Percentiles rank a stretch among this genome's conserved stretches.
Evolutionary conservation across 2,329 filamentous ascomycete genomes (phyloP).

Genomic region (Ophiostoma sp.): DNA sequence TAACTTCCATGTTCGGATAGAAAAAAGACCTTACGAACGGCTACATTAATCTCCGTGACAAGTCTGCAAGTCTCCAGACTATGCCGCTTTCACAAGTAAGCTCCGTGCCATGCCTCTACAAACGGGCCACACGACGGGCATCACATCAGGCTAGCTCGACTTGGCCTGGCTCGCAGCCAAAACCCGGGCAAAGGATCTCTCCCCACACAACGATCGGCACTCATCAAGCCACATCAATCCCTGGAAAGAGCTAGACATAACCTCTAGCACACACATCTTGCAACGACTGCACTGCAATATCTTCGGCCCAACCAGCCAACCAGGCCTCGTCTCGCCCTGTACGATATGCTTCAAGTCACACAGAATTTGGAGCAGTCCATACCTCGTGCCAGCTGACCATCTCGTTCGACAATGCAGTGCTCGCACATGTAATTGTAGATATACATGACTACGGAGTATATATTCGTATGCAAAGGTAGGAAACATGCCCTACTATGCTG

Average conservation of each 20-base stretch:
- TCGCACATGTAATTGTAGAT: too few species aligned
- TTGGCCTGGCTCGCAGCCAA: slow-evolving; percentile 4
- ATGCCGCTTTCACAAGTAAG: not conserved
- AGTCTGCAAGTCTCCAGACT: not conserved
- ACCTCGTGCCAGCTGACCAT: not conserved
- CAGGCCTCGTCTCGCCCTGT: not conserved
- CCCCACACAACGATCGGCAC: slow-evolving; percentile 13
- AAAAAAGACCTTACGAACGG: too few species aligned
- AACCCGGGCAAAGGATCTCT: not conserved
- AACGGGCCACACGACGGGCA: too few species aligned
- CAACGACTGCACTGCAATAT: not conserved
- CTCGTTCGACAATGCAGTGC: not conserved
- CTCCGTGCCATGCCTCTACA: not conserved
- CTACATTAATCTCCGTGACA: not conserved
- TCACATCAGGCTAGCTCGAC: not conserved
- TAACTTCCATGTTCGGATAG: too few species aligned
- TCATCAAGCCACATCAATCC: slow-evolving; percentile 10
- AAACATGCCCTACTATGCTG: too few species aligned
- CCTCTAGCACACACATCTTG: not conserved
- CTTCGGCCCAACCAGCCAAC: not conserved
- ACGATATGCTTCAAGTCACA: not conserved
- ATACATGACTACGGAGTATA: too few species aligned
- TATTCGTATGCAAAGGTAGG: too few species aligned
- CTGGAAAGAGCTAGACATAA: not conserved
- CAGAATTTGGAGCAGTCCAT: not conserved